Conservation (phyloP, 352 stramenopile species). For the Phytopythium montanum region DNA sequence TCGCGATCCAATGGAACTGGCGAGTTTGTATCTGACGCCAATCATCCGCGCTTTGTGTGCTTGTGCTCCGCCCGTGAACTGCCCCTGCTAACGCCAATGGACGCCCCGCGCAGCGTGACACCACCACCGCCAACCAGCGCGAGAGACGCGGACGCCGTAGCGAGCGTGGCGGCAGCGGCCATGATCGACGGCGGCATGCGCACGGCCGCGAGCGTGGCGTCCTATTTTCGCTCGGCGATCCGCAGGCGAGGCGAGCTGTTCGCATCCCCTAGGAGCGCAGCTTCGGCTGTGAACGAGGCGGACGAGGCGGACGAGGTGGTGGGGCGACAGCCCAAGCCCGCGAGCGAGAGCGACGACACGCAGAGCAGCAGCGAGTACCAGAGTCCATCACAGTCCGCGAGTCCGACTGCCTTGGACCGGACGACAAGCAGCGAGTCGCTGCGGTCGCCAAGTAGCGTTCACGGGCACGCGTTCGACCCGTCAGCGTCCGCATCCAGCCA, state of each 20-base stretch:
- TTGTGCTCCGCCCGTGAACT: neutral
- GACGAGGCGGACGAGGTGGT: neutral
- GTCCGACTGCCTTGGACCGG: neutral
- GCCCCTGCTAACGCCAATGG: neutral
- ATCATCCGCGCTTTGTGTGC: neutral
- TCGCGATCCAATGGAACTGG: slow-evolving; percentile 1
- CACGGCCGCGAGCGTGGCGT: slow-evolving; percentile 24
- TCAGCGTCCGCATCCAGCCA: neutral
- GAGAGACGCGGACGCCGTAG: neutral
- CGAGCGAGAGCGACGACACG: slow-evolving; percentile 7
- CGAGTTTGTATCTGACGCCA: neutral
- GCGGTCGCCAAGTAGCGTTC: neutral
- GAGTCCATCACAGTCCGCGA: neutral
- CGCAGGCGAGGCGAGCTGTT: neutral
- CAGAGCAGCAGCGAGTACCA: slow-evolving; percentile 5
- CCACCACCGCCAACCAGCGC: neutral
- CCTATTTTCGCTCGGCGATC: slow-evolving; percentile 42
- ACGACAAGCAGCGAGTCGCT: neutral
- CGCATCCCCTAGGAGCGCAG: neutral
- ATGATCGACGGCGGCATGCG: slow-evolving; percentile 8
- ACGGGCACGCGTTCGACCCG: neutral
- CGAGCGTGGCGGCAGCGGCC: neutral
- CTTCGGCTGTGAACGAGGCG: neutral
- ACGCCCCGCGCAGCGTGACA: neutral
- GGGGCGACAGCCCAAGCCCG: neutral